Evolutionary conservation across 176 grass and related monocot genomes (phyloP).

Genomic region (barley (Hordeum vulgare)): DNA sequence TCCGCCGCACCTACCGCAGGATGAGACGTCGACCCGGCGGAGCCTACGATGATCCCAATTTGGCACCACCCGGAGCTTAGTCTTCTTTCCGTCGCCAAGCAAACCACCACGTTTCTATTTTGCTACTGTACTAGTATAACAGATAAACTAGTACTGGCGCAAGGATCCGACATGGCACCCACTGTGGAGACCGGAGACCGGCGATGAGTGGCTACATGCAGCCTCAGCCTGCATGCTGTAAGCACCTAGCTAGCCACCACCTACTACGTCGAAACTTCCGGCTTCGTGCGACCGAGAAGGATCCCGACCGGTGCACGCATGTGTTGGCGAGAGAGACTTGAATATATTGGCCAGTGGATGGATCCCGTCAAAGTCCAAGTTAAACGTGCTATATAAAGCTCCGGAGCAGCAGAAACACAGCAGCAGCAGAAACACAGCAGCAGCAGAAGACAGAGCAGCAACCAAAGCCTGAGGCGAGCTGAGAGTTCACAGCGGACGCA

Average conservation of each 20-base stretch:
- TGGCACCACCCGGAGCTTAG: background rate
- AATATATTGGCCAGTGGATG: background rate
- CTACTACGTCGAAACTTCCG: background rate
- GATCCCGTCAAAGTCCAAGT: background rate
- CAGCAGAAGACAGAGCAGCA: background rate
- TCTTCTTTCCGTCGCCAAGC: background rate
- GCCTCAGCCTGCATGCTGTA: background rate
- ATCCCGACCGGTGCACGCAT: background rate
- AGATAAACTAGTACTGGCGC: background rate
- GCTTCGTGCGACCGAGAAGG: too few species aligned
- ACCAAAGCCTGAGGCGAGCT: background rate
- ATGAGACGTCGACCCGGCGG: background rate
- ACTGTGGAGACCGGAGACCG: constrained; percentile 5
- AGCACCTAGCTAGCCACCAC: background rate
- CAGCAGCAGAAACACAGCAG: background rate
- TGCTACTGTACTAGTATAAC: background rate
- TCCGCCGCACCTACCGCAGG: background rate
- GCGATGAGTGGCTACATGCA: background rate
- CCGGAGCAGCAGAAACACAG: background rate
- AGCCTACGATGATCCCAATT: background rate
- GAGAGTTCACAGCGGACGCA: too few species aligned
- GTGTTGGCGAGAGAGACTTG: background rate
- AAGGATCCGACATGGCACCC: constrained; percentile 1
- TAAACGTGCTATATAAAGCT: constrained; percentile 18
- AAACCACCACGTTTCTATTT: constrained; percentile 7